Evolutionary conservation across 2,329 filamentous ascomycete genomes (phyloP), one percentile per base, ranked within the genome.

Genomic region (Paramyrothecium roridum): DNA sequence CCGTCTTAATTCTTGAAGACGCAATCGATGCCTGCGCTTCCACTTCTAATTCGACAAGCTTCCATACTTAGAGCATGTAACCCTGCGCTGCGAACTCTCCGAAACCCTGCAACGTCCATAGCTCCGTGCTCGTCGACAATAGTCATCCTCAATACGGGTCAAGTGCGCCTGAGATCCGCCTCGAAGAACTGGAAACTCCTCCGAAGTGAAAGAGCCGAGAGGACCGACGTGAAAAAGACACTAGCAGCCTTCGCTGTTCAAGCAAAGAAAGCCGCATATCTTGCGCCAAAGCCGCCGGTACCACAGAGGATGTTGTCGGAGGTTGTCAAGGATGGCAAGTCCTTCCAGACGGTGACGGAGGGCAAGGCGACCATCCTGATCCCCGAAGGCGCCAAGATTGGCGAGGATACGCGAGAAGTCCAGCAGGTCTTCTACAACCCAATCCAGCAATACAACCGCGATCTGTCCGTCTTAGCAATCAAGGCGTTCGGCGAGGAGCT

Each of bases 361-460:
- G 83, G 83, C 0, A 77, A 80, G 50, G 83, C 80, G n/a, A 78
- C 76, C 33, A 85, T 86, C 48, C 68, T 84, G 47, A 79, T 82
- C 19, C 82, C 80, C 10, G 74, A 77, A 48, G 72, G 73, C 8
- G 70, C 73, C 21, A 76, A 71, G 63, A 70, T 73, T 55, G 69
- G 70, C 8, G 72, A 78, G 55, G 82, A 84, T 65, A 76, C 81
- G 56, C 82, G 86, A 52, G 80, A 85, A 63, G 79, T 85, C 43
- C 83, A 87, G 63, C 89, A 93, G 65, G 96, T 99, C 54, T 99
- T 99, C 69, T 99, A 99, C 81, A 99, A 99, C 65, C 93, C 95
- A 0, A 97, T 99, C 54, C 95, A 99, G 70, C 95, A 99, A 70
- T 99, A 98, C 80, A 99, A 99, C 73, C 89, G 96, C 49, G 95